Percentiles rank a stretch among this genome's conserved stretches.
Conservation (phyloP, 2,329 filamentous ascomycete species). For the Aspergillus bombycis region DNA sequence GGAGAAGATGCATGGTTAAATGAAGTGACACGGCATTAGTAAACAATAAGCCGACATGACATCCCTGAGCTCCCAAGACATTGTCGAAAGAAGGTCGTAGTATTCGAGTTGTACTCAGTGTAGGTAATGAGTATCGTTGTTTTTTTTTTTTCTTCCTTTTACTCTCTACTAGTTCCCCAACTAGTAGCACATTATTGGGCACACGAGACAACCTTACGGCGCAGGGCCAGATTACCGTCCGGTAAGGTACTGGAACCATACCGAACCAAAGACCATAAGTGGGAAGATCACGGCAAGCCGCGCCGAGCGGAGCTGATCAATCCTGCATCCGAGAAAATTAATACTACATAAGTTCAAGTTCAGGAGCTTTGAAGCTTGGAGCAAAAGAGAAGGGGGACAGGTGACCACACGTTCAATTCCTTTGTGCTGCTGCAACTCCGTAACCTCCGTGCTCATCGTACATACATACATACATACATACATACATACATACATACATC, state of each 20-base stretch:
- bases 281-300: conserved; percentile 25
- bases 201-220: conserved; percentile 14
- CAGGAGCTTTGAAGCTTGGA: background rate
- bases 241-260: conserved; percentile 13
- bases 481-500: background rate
- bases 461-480: background rate
- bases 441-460: background rate
- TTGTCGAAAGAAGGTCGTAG: background rate
- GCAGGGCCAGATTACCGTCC: conserved; percentile 4
- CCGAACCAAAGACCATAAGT: background rate
- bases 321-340: conserved; percentile 22
- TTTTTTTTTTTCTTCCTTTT: no score
- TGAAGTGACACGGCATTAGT: background rate
- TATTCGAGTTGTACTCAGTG: background rate
- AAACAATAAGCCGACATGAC: background rate
- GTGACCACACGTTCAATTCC: conserved; percentile 9
- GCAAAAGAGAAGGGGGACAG: conserved; percentile 1
- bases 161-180: background rate
- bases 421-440: background rate
- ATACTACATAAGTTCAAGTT: background rate
- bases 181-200: conserved; percentile 17
- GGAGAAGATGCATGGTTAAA: background rate
- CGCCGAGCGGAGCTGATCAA: conserved; percentile 19
- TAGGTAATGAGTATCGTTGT: background rate
- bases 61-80: background rate